Evolutionary conservation across 2,329 filamentous ascomycete genomes (phyloP).

Genomic region (Sphaerostilbella broomeana): DNA sequence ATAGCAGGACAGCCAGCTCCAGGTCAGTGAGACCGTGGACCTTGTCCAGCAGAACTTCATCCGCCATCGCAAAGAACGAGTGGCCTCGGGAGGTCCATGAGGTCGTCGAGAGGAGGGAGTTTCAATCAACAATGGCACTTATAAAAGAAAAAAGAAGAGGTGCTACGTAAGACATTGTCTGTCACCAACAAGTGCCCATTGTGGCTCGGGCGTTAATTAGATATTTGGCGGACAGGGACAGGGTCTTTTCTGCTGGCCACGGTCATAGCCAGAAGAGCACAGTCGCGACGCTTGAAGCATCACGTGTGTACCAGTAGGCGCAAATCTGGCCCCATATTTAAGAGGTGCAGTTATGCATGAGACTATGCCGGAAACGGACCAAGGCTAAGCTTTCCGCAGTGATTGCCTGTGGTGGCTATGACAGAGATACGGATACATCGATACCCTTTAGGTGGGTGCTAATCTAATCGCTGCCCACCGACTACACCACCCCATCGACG

Average conservation of each 20-base stretch:
- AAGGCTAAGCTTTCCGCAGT: conserved; percentile 17
- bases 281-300: no score
- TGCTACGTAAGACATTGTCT: no score
- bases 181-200: no score
- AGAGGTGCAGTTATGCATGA: conserved; percentile 22
- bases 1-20: conserved; percentile 78
- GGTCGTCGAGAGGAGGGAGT: conserved; percentile 13
- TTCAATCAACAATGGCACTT: neutral
- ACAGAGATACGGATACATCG: conserved; percentile 18
- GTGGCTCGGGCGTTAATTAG: no score
- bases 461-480: conserved; percentile 6
- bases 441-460: conserved; percentile 4
- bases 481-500: conserved; percentile 9
- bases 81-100: conserved; percentile 22
- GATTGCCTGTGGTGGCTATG: conserved; percentile 25
- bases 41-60: conserved; percentile 56
- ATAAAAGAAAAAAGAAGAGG: no score
- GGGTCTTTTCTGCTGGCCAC: no score
- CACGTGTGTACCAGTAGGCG: no score
- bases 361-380: conserved; percentile 17
- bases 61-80: conserved; percentile 45
- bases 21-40: conserved; percentile 78
- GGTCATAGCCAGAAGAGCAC: no score
- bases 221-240: no score
- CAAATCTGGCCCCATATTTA: no score